Evolutionary conservation across 1,139 yeast genomes (phyloP), one percentile per base, ranked within the genome.

Genomic region (Sugiyamaella novakii): DNA sequence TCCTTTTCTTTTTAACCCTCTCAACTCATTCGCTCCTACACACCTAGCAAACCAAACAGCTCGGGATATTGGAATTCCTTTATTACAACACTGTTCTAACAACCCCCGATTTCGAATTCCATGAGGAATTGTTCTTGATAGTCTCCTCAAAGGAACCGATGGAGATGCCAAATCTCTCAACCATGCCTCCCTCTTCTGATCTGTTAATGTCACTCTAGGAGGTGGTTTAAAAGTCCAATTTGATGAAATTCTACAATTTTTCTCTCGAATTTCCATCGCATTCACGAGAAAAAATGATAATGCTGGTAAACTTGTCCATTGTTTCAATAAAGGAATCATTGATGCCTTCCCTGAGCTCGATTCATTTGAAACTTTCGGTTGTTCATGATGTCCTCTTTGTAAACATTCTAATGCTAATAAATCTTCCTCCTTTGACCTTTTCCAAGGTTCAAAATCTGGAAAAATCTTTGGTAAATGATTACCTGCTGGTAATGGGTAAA

Each of bases 1-100:
- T 25, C 73, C 70, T 53, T 83, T 85, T 47, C 87, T 73, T 50
- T 81, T 77, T 42, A 87, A 67, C 3, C 85, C 80, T 30, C 89
- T 68, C 49, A 86, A 77, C 62, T 91, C 98, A 51, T 89, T 87
- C 12, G 86, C 83, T 14, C 92, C 81, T 1, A 89, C 87, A 66
- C 96, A 87, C 57, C 87, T 80, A 2, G 92, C 86, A 54, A 91
- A 77, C 98, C 98, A 91, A 3, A 91, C 69, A 0, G 96, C 96
- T 52, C 97, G 72, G 19, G 79, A 66, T 3, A 84, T 71, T 0
- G 98, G 97, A 0, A 91, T 81, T 28, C 70, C 69, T 59, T 83
- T 82, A 33, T 71, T 62, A 54, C 85, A 76, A 56, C 94, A 76
- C 51, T 83, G 85, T 54, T 89, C 96, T 3, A 91, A 66, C 33